Conservation (phyloP, 805 yeast species). For the Kodamaea kaohsiungensis region DNA sequence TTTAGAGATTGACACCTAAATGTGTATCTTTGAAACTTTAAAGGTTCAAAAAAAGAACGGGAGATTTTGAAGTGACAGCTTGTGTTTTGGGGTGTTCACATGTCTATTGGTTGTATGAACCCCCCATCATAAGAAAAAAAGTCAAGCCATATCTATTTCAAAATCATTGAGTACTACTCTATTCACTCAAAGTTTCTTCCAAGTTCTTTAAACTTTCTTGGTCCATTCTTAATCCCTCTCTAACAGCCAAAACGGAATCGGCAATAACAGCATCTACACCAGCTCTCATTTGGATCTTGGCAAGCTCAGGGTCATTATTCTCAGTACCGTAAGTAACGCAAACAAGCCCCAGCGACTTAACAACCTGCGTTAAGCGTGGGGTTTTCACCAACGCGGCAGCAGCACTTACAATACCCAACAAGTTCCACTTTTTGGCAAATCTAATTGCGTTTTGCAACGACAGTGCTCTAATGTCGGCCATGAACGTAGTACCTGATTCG, state of each 20-base stretch:
- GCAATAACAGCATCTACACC: slow-evolving; percentile 99
- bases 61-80: neutral
- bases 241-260: slow-evolving; percentile 90
- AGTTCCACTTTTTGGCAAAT: slow-evolving; percentile 87
- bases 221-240: slow-evolving; percentile 64
- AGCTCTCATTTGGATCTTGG: slow-evolving; percentile 82
- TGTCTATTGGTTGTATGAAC: no score
- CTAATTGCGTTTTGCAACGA: slow-evolving; percentile 89
- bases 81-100: neutral
- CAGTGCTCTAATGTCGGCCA: slow-evolving; percentile 89
- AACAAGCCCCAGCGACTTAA: slow-evolving; percentile 85
- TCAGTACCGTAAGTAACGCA: slow-evolving; percentile 88
- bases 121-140: no score
- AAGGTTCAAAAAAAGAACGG: neutral
- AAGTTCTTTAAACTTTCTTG: slow-evolving; percentile 22
- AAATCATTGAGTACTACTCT: neutral
- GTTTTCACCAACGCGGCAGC: slow-evolving; percentile 84
- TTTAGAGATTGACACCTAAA: no score
- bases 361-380: slow-evolving; percentile 88
- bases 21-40: no score
- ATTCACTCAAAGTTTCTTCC: slow-evolving; percentile 17
- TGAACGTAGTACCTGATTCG: slow-evolving; percentile 78
- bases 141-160: neutral
- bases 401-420: slow-evolving; percentile 89
- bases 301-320: slow-evolving; percentile 83